These are phyloP conservation scores for Haplographium delicatum DNA, from an alignment of 495 filamentous ascomycete species.

Conservation along the genomic window DNA sequence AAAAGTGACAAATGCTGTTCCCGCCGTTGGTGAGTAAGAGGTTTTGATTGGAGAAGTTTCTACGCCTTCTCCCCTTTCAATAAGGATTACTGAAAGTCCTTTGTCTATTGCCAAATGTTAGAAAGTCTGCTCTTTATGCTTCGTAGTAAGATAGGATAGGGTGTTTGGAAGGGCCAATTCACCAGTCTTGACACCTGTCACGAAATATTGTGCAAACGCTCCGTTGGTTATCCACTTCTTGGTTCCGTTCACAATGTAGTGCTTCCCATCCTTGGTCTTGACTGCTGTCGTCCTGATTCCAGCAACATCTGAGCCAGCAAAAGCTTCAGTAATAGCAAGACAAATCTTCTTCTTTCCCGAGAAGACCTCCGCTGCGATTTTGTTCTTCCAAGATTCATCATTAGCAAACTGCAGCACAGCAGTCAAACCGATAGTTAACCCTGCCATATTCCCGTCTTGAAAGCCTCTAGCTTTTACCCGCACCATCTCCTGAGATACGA, in stretches of 20 bases:
- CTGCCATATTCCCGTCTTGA: conserved; percentile 41
- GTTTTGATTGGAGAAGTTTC: conserved; percentile 84
- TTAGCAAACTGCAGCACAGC: conserved; percentile 76
- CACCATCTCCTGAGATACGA: conserved; percentile 67
- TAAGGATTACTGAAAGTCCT: conserved; percentile 72
- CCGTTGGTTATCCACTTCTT: conserved; percentile 97
- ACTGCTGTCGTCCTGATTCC: conserved; percentile 74
- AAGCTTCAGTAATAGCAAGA: conserved; percentile 84
- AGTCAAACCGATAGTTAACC: conserved; percentile 76
- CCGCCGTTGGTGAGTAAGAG: conserved; percentile 73
- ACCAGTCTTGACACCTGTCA: conserved; percentile 67
- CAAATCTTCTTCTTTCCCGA: conserved; percentile 82
- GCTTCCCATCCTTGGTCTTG: conserved; percentile 76
- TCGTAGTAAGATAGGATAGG: not conserved
- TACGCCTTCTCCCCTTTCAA: conserved; percentile 62
- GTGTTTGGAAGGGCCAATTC: not conserved
- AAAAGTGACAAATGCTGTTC: conserved; percentile 76
- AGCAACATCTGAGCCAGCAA: conserved; percentile 83
- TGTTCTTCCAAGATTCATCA: conserved; percentile 58
- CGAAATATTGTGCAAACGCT: conserved; percentile 58
- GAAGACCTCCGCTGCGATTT: conserved; percentile 65
- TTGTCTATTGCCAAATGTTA: conserved; percentile 42
- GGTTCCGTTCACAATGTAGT: conserved; percentile 83
- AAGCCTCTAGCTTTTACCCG: conserved; percentile 65
- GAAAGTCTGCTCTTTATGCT: not conserved